Percentiles rank a stretch among this genome's conserved stretches.
phyloP scores from a whole-genome alignment of 164 flowering plant genomes.

The Piper longum region DNA sequence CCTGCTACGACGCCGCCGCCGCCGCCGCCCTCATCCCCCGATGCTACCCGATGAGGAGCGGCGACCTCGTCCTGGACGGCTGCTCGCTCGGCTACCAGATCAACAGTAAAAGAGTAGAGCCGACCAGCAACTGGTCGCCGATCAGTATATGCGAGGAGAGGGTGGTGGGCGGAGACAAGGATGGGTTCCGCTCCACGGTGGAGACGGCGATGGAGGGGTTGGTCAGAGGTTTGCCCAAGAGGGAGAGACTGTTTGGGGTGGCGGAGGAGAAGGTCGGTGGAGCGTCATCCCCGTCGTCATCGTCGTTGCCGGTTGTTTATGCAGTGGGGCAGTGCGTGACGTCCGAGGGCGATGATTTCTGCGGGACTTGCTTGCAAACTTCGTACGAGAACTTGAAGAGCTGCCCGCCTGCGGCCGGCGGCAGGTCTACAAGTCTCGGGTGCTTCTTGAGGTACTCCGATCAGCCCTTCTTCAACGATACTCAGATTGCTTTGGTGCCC shows the following conservation, averaged over 20 bases:
- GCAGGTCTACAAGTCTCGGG: constrained; percentile 36
- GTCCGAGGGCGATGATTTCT: constrained; percentile 21
- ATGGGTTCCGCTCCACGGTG: too few relatives aligned
- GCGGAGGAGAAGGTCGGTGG: too few relatives aligned
- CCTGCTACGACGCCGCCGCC: constrained; percentile 24
- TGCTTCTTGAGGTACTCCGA: constrained; percentile 50
- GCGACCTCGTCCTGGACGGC: constrained; percentile 32
- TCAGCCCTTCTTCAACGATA: constrained; percentile 23
- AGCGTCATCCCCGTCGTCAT: too few relatives aligned
- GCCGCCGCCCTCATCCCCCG: constrained; percentile 21
- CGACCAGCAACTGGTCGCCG: constrained; percentile 25
- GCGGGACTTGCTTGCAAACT: constrained; percentile 30
- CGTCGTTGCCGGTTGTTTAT: constrained; percentile 15
- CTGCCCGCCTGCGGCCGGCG: constrained; percentile 28
- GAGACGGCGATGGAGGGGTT: too few relatives aligned
- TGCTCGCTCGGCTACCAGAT: constrained; percentile 44
- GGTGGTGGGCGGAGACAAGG: constrained; percentile 18
- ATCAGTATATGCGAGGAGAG: constrained; percentile 20
- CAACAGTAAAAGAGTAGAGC: constrained; percentile 22
- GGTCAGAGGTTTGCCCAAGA: too few relatives aligned
- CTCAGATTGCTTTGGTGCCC: constrained; percentile 28
- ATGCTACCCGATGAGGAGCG: constrained; percentile 32
- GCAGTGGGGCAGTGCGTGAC: constrained; percentile 41
- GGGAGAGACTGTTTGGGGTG: too few relatives aligned
- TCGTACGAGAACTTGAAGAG: constrained; percentile 13